A percentile compares a stretch with the other conserved stretches of the same genome.
Evolutionary conservation across 306 rosid genomes (phyloP).

Genomic region (Sphenostylis stenocarpa): DNA sequence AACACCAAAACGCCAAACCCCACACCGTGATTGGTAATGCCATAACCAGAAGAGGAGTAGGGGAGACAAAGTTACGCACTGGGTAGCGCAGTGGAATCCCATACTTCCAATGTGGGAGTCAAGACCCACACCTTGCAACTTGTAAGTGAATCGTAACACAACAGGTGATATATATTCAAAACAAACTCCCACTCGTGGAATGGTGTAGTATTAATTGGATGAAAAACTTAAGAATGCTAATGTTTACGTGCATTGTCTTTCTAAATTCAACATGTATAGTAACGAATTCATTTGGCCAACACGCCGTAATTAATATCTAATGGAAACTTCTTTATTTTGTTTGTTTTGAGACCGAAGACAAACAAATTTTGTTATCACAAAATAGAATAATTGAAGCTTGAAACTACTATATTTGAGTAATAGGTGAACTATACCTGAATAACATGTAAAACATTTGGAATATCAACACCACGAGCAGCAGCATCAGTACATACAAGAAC

Average conservation of each 20-base stretch:
- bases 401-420: neutral
- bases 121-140: neutral
- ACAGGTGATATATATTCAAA: neutral
- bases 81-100: no score
- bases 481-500: constrained; percentile 97
- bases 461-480: constrained; percentile 94
- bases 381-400: constrained; percentile 1
- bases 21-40: no score
- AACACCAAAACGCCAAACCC: neutral
- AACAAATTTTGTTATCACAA: neutral
- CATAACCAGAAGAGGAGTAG: no score
- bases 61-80: no score
- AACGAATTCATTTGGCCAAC: constrained; percentile 6
- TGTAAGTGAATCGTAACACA: neutral
- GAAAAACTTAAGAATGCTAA: neutral
- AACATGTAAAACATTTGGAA: constrained; percentile 84
- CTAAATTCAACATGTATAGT: neutral
- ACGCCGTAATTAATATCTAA: neutral
- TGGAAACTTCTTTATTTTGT: constrained; percentile 2
- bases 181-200: neutral
- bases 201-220: neutral
- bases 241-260: neutral
- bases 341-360: neutral
- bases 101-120: neutral
- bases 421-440: constrained; percentile 67